Evolutionary conservation across 176 grass and related monocot genomes (phyloP).

Genomic region (Phoenix dactylifera): DNA sequence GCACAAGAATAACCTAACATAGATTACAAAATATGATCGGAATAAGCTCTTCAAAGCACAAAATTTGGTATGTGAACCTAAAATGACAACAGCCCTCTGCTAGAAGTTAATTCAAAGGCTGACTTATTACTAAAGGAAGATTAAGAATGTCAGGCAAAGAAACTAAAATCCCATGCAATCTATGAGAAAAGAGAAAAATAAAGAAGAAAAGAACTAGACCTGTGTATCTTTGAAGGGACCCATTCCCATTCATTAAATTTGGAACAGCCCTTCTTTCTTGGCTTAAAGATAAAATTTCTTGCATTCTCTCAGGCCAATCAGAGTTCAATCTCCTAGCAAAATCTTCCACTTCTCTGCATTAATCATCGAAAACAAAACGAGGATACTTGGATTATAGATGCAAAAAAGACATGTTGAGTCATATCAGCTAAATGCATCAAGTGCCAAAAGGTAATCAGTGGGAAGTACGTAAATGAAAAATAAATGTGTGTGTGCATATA

Average conservation of each 20-base stretch:
- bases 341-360: slow-evolving; percentile 93
- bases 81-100: too few relatives aligned
- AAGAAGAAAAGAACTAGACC: background rate
- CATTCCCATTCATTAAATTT: slow-evolving; percentile 30
- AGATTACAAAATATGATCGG: too few relatives aligned
- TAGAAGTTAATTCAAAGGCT: too few relatives aligned
- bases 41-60: too few relatives aligned
- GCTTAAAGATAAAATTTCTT: slow-evolving; percentile 52
- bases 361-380: slow-evolving; percentile 8
- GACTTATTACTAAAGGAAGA: too few relatives aligned
- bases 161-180: background rate
- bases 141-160: too few relatives aligned
- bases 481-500: too few relatives aligned
- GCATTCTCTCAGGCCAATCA: slow-evolving; percentile 91
- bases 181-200: background rate
- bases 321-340: slow-evolving; percentile 95
- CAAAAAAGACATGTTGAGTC: slow-evolving; percentile 12
- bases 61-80: too few relatives aligned
- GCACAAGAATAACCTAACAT: too few relatives aligned
- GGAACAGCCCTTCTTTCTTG: slow-evolving; percentile 62
- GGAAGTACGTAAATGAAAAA: too few relatives aligned
- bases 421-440: background rate
- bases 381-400: slow-evolving; percentile 11
- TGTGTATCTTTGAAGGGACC: slow-evolving; percentile 1
- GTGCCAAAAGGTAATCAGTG: too few relatives aligned